phyloP scores from a whole-genome alignment of 208 protist species.

The Trypanosoma lewisi region DNA sequence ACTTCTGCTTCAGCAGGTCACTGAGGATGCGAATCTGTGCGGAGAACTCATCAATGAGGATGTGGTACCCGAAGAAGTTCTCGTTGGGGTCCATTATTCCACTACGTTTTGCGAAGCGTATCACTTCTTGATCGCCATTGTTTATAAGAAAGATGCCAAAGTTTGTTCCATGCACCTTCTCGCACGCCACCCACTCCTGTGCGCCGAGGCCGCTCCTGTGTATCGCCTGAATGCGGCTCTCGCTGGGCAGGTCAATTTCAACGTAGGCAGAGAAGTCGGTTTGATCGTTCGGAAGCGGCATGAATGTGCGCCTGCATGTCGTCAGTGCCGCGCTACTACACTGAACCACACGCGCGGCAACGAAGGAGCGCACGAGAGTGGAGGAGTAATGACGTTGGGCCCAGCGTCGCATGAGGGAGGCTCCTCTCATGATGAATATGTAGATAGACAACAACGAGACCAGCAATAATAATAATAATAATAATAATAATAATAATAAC shows the following conservation, averaged over 20 bases:
- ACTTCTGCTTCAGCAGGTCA: conserved; percentile 73
- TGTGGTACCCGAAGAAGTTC: conserved; percentile 90
- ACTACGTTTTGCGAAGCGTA: conserved; percentile 81
- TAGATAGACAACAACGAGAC: not conserved
- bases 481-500: not conserved
- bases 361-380: not conserved
- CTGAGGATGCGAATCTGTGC: conserved; percentile 61
- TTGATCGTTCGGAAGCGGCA: conserved; percentile 67
- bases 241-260: conserved; percentile 82
- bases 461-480: not conserved
- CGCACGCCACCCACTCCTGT: conserved; percentile 82
- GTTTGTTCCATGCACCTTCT: conserved; percentile 89
- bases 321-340: conserved; percentile 1
- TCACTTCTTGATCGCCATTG: conserved; percentile 38
- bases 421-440: not conserved
- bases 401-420: not conserved
- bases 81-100: conserved; percentile 88
- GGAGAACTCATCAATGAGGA: conserved; percentile 69
- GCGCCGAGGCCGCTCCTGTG: conserved; percentile 51
- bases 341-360: not conserved
- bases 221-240: conserved; percentile 81
- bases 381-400: not conserved
- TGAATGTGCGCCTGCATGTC: conserved; percentile 34
- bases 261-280: conserved; percentile 77
- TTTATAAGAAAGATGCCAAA: conserved; percentile 81